These are phyloP conservation scores for Rhodosporidiobolus sp. DNA, from an alignment of 768 basidiomycete species.

Conservation along the genomic window DNA sequence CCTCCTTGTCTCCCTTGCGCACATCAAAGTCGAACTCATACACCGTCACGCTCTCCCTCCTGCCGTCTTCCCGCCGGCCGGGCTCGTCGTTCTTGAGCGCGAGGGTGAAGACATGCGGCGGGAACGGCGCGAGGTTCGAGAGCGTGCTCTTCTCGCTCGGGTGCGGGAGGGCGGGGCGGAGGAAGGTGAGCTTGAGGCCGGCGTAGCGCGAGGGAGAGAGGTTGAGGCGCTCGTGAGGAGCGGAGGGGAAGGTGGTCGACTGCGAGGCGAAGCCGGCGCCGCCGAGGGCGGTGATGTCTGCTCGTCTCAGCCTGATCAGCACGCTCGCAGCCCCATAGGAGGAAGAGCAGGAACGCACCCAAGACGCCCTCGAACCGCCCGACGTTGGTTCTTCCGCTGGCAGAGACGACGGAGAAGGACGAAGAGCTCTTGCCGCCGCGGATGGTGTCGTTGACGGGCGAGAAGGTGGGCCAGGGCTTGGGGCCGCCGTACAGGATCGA, in stretches of 20 bases:
- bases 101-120: slow-evolving; percentile 19
- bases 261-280: slow-evolving; percentile 45
- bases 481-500: background rate
- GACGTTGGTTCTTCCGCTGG: background rate
- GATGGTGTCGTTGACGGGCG: slow-evolving; percentile 25
- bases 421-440: slow-evolving; percentile 21
- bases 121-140: background rate
- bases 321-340: background rate
- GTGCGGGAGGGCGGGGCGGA: background rate
- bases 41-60: slow-evolving; percentile 34
- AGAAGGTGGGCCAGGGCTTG: slow-evolving; percentile 18
- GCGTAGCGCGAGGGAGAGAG: background rate
- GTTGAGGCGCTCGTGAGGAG: slow-evolving; percentile 16
- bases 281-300: slow-evolving; percentile 41
- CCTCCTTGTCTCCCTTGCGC: background rate
- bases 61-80: slow-evolving; percentile 25
- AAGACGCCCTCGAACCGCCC: slow-evolving; percentile 3
- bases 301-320: background rate
- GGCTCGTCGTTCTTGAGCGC: slow-evolving; percentile 36
- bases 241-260: slow-evolving; percentile 12
- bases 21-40: slow-evolving; percentile 29
- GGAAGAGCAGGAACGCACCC: background rate
- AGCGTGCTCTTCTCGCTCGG: background rate
- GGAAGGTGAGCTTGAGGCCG: slow-evolving; percentile 18
- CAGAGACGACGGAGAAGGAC: background rate